Evolutionary conservation across 257 asterid species (phyloP), one percentile per base, ranked within the genome.

Genomic region (Primulina tabacum): DNA sequence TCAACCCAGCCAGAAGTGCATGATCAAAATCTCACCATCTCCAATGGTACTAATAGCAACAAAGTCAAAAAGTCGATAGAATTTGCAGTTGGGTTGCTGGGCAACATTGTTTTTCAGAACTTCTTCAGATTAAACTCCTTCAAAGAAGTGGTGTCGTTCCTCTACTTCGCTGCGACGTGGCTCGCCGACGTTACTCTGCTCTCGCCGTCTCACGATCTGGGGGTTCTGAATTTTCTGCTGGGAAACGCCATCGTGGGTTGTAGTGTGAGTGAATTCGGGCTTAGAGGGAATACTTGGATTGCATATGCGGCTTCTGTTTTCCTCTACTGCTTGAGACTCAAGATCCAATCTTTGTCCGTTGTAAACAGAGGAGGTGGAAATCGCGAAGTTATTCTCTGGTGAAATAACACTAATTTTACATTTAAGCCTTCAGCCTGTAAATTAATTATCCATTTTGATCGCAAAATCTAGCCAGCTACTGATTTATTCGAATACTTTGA

Each of bases 111-210:
- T 32, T 75, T 75, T 17, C 75, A 75, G 75, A 38, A 30, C 52
- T 75, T 56, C 28, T 69, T 58, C 68, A 37, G 35, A 38, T 0
- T 70, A n/a, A 30, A 70, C 33, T 37, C 79, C 32, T 75, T 70
- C 16, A 40, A 64, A 30, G 63, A 75, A 7, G 75, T 75, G 47
- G 63, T 38, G 34, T 64, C 64, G 34, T 75, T 75, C 72, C 62
- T 75, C 32, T 75, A 55, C 71, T 64, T 75, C 0, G 67, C 79
- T 6, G 79, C 69, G 67, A 71, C 75, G 34, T 70, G 79, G 79
- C 60, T 75, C 5, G 72, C 72, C 0, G 64, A 70, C 60, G 16
- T 75, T 2, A 58, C 72, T 1, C 4, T 75, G 56, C 47, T 75
- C 6, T 10, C 28, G 24, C 26, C 65, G 17, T 17, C 38, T n/a